Evolutionary conservation across 768 basidiomycete species (phyloP).

Genomic region (Tylopilus vinaceipallidus): DNA sequence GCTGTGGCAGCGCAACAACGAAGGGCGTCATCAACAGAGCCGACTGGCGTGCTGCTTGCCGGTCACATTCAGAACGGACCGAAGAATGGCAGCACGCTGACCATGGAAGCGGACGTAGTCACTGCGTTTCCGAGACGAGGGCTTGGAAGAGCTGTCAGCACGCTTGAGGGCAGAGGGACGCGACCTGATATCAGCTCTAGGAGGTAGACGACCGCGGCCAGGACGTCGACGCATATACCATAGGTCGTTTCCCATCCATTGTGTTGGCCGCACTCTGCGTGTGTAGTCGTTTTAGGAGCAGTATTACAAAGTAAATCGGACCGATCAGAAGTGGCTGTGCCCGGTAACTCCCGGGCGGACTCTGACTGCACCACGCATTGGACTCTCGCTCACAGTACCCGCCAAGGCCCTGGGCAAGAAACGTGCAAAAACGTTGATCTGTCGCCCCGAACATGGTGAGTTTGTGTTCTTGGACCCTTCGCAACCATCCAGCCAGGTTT

Average conservation of each 20-base stretch:
- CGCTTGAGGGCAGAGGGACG: background rate
- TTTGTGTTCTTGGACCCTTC: conserved; percentile 10
- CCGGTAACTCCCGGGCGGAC: conserved; percentile 47
- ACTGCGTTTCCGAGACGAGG: conserved; percentile 71
- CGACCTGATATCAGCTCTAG: conserved; percentile 73
- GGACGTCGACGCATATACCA: conserved; percentile 63
- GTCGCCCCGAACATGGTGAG: conserved; percentile 37
- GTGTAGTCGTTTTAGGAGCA: conserved; percentile 36
- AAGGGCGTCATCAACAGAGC: conserved; percentile 68
- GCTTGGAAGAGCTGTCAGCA: conserved; percentile 38
- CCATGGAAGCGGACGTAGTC: conserved; percentile 80
- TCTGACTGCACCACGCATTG: conserved; percentile 17
- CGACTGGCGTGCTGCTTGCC: conserved; percentile 69
- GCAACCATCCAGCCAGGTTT: conserved; percentile 1
- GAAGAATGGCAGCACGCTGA: conserved; percentile 31
- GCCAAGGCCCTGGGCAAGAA: conserved; percentile 30
- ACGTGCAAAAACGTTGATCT: conserved; percentile 17
- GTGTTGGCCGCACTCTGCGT: conserved; percentile 39
- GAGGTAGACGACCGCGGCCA: conserved; percentile 63
- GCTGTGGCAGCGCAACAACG: conserved; percentile 49
- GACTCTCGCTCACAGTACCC: conserved; percentile 14
- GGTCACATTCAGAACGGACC: conserved; percentile 7
- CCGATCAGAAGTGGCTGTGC: conserved; percentile 27
- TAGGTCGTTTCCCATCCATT: conserved; percentile 73
- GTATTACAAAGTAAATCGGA: too few relatives aligned